Conservation (phyloP, 2,329 filamentous ascomycete species). For the Erysiphe pulchra region DNA sequence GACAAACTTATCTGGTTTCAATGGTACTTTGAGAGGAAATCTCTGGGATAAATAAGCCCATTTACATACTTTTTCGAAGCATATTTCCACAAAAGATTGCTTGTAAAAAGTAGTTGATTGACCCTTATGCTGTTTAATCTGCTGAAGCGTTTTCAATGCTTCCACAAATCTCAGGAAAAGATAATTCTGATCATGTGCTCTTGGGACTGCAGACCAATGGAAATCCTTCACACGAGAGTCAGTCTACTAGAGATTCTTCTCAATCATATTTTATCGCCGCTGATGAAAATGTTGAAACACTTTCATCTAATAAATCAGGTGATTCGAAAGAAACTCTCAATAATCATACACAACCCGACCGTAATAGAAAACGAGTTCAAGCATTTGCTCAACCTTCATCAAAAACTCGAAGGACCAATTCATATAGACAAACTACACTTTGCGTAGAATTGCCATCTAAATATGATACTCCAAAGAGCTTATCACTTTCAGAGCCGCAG, state of each 20-base stretch:
- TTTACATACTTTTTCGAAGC: neutral
- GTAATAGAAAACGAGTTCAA: neutral
- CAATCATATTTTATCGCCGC: neutral
- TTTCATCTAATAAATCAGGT: neutral
- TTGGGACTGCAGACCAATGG: neutral
- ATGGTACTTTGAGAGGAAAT: neutral
- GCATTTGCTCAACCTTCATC: neutral
- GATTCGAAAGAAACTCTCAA: neutral
- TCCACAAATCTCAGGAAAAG: neutral
- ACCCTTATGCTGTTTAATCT: neutral
- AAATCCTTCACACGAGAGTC: neutral
- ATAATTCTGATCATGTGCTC: neutral
- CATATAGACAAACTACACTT: neutral
- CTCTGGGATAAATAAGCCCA: neutral
- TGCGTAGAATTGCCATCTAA: neutral
- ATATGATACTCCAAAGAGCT: neutral
- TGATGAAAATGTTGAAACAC: neutral
- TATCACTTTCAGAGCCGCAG: neutral
- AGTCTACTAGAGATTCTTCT: neutral
- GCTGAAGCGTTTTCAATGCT: neutral
- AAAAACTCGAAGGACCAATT: neutral
- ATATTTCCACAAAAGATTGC: neutral
- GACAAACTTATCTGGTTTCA: neutral
- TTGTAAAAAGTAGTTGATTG: neutral
- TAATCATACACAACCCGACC: neutral